Evolutionary conservation across 2,329 filamentous ascomycete species (phyloP).

Genomic region (Trichoderma pleuroti): DNA sequence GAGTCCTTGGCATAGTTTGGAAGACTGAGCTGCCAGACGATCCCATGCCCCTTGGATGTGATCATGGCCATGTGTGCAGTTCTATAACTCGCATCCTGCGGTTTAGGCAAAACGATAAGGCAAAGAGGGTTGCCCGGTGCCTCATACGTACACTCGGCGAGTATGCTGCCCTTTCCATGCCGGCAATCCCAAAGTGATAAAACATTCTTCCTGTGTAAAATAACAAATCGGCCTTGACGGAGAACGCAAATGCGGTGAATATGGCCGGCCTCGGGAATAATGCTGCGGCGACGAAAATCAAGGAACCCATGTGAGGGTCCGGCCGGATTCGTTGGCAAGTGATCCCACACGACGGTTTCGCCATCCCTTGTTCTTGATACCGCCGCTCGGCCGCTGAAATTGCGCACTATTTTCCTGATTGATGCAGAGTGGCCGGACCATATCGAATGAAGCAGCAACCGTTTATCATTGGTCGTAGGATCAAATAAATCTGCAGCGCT

Average conservation of each 20-base stretch:
- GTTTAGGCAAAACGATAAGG: slow-evolving; percentile 67
- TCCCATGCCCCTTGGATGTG: slow-evolving; percentile 70
- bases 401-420: slow-evolving; percentile 82
- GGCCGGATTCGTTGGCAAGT: slow-evolving; percentile 42
- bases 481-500: slow-evolving; percentile 79
- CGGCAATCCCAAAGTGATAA: slow-evolving; percentile 80
- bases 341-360: slow-evolving; percentile 80
- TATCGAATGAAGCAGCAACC: slow-evolving; percentile 59
- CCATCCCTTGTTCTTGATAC: slow-evolving; percentile 76
- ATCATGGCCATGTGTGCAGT: slow-evolving; percentile 76
- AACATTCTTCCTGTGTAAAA: slow-evolving; percentile 70
- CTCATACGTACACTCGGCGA: slow-evolving; percentile 51
- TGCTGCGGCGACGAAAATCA: slow-evolving; percentile 61
- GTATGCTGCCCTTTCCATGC: slow-evolving; percentile 51
- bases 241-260: slow-evolving; percentile 79
- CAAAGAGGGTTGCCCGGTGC: slow-evolving; percentile 71
- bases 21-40: slow-evolving; percentile 75
- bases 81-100: slow-evolving; percentile 53
- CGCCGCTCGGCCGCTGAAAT: slow-evolving; percentile 73
- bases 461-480: slow-evolving; percentile 56
- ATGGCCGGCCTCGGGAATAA: slow-evolving; percentile 63
- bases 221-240: slow-evolving; percentile 71
- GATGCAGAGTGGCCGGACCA: slow-evolving; percentile 83
- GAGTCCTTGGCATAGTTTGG: slow-evolving; percentile 44
- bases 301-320: slow-evolving; percentile 24